phyloP scores from a whole-genome alignment of 2,329 filamentous ascomycete genomes.

The Botrytis galanthina region DNA sequence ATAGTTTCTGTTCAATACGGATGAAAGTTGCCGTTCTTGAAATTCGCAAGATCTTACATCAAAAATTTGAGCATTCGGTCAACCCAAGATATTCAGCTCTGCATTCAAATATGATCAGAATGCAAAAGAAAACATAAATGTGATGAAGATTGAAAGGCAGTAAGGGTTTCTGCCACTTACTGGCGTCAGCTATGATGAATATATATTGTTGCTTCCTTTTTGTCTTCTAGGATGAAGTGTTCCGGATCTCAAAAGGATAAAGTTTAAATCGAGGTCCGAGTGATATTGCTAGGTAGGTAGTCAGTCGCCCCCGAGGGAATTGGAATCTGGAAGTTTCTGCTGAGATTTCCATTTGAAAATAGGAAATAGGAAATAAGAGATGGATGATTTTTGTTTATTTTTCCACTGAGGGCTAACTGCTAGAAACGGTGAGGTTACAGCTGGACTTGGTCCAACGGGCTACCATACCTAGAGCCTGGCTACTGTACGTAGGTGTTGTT shows the following conservation, averaged over 20 bases:
- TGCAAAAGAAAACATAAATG: background rate
- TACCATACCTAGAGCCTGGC: background rate
- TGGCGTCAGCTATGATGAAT: background rate
- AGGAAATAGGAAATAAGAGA: background rate
- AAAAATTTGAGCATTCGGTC: background rate
- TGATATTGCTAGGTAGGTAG: background rate
- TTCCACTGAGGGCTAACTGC: background rate
- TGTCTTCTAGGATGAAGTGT: background rate
- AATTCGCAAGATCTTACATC: background rate
- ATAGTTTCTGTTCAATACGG: background rate
- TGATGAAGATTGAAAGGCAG: background rate
- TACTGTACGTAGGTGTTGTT: background rate
- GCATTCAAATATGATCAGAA: background rate
- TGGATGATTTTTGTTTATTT: background rate
- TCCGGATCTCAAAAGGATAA: background rate
- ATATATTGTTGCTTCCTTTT: background rate
- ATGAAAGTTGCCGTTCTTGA: background rate
- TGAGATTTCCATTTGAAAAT: background rate
- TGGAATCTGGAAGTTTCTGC: background rate
- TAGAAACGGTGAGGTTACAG: background rate
- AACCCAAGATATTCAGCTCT: background rate
- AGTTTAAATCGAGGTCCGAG: constrained; percentile 1
- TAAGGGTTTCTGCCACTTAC: background rate
- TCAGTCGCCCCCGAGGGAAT: background rate
- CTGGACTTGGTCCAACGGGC: background rate